Conservation (phyloP, 2,329 filamentous ascomycete genomes). For the Aureobasidium vineae region DNA sequence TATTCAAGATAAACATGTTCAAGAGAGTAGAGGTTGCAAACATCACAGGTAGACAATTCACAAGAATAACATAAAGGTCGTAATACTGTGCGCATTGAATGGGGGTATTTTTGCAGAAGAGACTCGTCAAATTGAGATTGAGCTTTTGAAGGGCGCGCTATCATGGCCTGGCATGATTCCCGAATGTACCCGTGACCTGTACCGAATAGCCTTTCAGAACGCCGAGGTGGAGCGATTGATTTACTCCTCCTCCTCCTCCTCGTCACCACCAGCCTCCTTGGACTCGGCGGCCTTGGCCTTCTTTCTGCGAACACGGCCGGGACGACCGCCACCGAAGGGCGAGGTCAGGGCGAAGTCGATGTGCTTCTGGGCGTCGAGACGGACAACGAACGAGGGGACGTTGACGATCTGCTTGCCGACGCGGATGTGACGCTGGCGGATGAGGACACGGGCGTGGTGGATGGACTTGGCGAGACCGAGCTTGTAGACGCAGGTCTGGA, state of each 20-base stretch:
- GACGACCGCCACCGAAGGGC: constrained; percentile 94
- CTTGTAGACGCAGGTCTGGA: constrained; percentile 99
- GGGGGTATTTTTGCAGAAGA: constrained; percentile 25
- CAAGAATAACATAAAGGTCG: constrained; percentile 11
- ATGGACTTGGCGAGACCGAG: constrained; percentile 99
- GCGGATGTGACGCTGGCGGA: constrained; percentile 98
- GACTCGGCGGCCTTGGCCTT: constrained; percentile 96
- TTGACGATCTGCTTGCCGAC: constrained; percentile 99
- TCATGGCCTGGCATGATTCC: constrained; percentile 24
- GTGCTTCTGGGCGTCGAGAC: constrained; percentile 99
- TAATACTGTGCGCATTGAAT: constrained; percentile 24
- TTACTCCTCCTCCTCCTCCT: constrained; percentile 78
- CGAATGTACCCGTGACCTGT: constrained; percentile 21
- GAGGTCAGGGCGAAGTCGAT: constrained; percentile 98
- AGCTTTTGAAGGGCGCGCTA: constrained; percentile 23
- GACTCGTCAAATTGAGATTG: constrained; percentile 27
- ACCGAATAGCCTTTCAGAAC: constrained; percentile 13
- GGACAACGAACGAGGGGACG: constrained; percentile 98
- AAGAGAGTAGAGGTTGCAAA: not conserved
- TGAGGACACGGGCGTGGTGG: constrained; percentile 99
- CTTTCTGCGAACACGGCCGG: constrained; percentile 98
- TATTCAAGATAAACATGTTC: too few relatives aligned
- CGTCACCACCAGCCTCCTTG: constrained; percentile 74
- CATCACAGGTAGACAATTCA: constrained; percentile 1
- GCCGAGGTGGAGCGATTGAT: constrained; percentile 30